These are phyloP conservation scores for Flaveria bidentis DNA, from an alignment of 129 eudicot species.

Conservation along the genomic window DNA sequence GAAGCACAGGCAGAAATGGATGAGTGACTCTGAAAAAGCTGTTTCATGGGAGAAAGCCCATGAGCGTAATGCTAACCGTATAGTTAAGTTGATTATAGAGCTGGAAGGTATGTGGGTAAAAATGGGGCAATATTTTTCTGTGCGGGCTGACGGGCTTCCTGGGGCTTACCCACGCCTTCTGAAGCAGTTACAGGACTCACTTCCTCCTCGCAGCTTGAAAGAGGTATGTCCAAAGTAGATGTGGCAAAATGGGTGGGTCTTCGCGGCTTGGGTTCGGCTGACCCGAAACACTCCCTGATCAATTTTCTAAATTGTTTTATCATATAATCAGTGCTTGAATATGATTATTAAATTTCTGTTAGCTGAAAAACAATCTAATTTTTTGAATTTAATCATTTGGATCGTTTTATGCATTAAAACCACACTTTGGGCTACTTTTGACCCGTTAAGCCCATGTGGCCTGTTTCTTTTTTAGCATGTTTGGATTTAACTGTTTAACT, in stretches of 20 bases:
- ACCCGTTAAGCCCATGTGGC: not conserved
- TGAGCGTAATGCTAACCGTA: constrained; percentile 91
- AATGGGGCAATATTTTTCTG: constrained; percentile 90
- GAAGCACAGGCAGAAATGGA: constrained; percentile 84
- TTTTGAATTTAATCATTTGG: not conserved
- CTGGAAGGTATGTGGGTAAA: constrained; percentile 94
- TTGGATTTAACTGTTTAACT: not conserved
- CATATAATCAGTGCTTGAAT: not conserved
- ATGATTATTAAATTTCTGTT: not conserved
- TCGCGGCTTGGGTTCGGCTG: not conserved
- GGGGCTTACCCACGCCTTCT: constrained; percentile 66
- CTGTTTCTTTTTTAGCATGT: not conserved
- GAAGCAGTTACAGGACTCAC: constrained; percentile 86
- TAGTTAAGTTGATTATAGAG: constrained; percentile 63
- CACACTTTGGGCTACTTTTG: not conserved
- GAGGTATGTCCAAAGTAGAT: constrained; percentile 49
- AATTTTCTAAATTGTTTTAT: not conserved
- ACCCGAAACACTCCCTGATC: not conserved
- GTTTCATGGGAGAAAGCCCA: constrained; percentile 83
- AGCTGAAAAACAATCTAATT: not conserved
- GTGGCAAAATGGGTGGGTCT: not conserved
- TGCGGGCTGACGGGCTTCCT: constrained; percentile 93
- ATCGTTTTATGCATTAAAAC: not conserved
- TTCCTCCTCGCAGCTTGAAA: constrained; percentile 78
- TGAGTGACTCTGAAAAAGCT: constrained; percentile 48